Conservation (phyloP, 116 monocot species). For the Zostera marina region DNA sequence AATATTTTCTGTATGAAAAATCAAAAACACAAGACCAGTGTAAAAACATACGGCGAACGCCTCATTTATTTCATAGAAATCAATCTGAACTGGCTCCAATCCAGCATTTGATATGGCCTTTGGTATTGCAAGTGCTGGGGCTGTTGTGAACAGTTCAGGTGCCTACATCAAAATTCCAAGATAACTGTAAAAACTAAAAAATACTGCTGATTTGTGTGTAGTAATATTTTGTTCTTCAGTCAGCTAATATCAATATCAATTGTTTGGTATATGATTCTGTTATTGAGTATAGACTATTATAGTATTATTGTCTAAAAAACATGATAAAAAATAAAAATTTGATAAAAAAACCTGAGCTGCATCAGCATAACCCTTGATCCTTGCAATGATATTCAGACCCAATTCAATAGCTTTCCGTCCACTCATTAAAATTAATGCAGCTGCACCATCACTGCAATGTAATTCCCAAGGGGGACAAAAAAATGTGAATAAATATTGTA, state of each 20-base stretch:
- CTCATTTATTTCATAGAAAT: slow-evolving; percentile 99
- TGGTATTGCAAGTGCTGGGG: slow-evolving; percentile 92
- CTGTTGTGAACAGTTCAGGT: slow-evolving; percentile 86
- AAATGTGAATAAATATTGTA: background rate
- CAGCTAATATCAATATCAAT: no score
- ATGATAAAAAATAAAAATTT: background rate
- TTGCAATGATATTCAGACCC: slow-evolving; percentile 76
- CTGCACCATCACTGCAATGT: slow-evolving; percentile 85
- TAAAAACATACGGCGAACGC: slow-evolving; percentile 62
- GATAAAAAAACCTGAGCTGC: slow-evolving; percentile 95
- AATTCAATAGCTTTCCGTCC: slow-evolving; percentile 75
- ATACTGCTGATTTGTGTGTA: no score
- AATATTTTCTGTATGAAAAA: background rate
- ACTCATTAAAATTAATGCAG: slow-evolving; percentile 88
- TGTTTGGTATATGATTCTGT: no score
- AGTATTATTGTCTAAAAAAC: background rate
- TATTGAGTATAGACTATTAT: no score
- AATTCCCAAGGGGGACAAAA: background rate
- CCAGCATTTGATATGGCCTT: slow-evolving; percentile 81
- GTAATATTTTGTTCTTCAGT: no score
- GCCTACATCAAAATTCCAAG: slow-evolving; percentile 29
- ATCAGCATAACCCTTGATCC: slow-evolving; percentile 88
- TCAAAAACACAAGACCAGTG: background rate
- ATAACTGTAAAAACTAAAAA: no score
- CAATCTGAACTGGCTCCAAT: slow-evolving; percentile 75